phyloP scores from a whole-genome alignment of 1,139 yeast species.

The Taphrina confusa region DNA sequence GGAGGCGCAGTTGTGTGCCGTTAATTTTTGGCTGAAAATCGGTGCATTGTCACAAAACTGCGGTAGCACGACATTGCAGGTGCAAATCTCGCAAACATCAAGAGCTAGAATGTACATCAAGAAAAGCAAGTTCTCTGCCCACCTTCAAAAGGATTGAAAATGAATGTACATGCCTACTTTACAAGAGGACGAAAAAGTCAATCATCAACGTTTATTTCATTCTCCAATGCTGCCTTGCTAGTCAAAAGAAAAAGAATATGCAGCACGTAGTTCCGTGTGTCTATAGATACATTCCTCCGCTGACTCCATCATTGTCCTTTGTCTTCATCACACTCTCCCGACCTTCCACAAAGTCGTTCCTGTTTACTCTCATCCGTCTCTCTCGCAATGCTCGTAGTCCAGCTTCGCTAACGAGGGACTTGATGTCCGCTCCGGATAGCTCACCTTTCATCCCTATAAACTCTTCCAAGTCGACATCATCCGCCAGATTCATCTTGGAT shows the following conservation, averaged over 20 bases:
- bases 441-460: constrained; percentile 92
- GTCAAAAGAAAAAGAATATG: neutral
- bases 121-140: too few relatives aligned
- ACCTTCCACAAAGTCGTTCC: constrained; percentile 90
- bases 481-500: constrained; percentile 85
- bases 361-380: constrained; percentile 97
- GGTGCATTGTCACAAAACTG: too few relatives aligned
- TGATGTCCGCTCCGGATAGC: constrained; percentile 95
- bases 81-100: constrained; percentile 4
- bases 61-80: constrained; percentile 23
- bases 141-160: neutral
- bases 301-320: constrained; percentile 94
- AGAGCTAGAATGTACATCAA: too few relatives aligned
- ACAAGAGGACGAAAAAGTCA: neutral
- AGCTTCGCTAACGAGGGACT: constrained; percentile 97
- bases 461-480: constrained; percentile 86
- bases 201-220: neutral
- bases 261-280: neutral
- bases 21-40: neutral
- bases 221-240: neutral
- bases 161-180: neutral
- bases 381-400: constrained; percentile 95
- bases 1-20: neutral
- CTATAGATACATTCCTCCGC: constrained; percentile 77
- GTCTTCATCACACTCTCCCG: constrained; percentile 96